Evolutionary conservation across 2,329 filamentous ascomycete species (phyloP).

Genomic region (Dothiorella sarmentorum): DNA sequence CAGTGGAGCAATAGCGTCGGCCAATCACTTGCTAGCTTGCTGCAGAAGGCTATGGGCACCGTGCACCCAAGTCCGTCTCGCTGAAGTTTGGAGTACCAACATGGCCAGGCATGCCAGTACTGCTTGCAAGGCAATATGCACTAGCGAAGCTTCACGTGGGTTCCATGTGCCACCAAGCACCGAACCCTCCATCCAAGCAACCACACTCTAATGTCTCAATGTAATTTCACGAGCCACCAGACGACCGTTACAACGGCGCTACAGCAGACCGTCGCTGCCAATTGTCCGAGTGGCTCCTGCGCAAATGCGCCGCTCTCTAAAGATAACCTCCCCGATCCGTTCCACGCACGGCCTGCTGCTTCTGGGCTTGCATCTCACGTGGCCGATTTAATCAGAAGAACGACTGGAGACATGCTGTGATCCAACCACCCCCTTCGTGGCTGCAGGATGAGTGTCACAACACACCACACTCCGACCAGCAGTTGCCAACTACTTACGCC

Average conservation of each 20-base stretch:
- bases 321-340: background rate
- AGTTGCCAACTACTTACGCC: background rate
- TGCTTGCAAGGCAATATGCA: background rate
- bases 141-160: conserved; percentile 11
- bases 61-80: background rate
- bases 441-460: background rate
- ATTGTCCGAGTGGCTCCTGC: background rate
- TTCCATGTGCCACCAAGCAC: background rate
- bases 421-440: background rate
- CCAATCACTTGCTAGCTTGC: background rate
- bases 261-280: conserved; percentile 1
- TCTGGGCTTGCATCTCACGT: conserved; percentile 8
- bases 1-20: background rate
- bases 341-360: background rate
- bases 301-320: background rate
- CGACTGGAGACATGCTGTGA: background rate
- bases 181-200: background rate
- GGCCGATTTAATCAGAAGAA: conserved; percentile 2
- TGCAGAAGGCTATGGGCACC: background rate
- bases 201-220: background rate
- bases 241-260: background rate
- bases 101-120: conserved; percentile 1
- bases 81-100: background rate
- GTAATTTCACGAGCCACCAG: background rate
- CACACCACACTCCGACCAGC: background rate